Evolutionary conservation across 106 monocot species (phyloP), one percentile per base, ranked within the genome.

Genomic region (Cymbidium sinense): DNA sequence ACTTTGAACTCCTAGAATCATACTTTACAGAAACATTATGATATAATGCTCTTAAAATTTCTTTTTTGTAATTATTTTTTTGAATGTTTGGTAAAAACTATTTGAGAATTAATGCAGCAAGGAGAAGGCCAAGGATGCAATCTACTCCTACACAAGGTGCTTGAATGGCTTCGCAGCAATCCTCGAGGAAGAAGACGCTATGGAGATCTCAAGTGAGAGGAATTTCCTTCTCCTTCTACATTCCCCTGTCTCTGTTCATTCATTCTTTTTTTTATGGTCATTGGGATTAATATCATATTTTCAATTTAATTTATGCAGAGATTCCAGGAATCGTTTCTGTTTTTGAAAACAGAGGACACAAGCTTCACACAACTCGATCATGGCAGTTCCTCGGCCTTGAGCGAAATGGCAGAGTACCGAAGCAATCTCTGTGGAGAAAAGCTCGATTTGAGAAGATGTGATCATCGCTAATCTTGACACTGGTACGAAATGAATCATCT

Each of bases 401-500:
- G 78, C 76, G 20, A 50, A 50, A 78, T 41, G 88, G 84, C 33
- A 29, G 25, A 37, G 61, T 93, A 13, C 85, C 86, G 2, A 17
- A 15, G 34, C 12, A 64, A 1, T 93, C 93, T 7, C 55, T 89
- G 0, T 96, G 96, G 96, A 71, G 33, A 12, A 83, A 89, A 64
- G 83, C 96, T 0, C 86, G 58, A 37, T 96, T 81, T 29, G 96
- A 5, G 81, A 93, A 54, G 89, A 86, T 69, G 78, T 77, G 7
- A 91, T 92, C 55, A 92, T 92, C 67, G 92, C 83, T 72, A 92
- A 87, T 77, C 79, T 92, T 2, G 92, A 92, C 35, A 89, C 89
- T 37, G 92, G 92, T 92, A 89, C 29, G 44, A 19, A 0, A 52
- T 20, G 7, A 34, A 55, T 55, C 7, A 23, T 47, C 13, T 10